Base-by-base conservation (phyloP, 768 basidiomycete species). In the Exidia glandulosa region DNA sequence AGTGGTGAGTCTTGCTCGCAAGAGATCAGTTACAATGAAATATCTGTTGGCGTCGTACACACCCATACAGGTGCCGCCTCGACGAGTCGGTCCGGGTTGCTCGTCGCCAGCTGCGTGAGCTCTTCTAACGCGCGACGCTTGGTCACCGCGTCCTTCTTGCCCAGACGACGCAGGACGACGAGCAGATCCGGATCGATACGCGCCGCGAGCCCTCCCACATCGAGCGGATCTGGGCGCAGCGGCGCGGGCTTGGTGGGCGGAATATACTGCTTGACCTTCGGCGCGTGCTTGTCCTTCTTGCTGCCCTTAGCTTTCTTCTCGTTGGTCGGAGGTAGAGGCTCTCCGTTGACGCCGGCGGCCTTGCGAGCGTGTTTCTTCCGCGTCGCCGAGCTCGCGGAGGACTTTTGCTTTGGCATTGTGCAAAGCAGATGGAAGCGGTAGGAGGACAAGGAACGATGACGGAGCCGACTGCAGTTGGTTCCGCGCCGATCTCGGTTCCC, bases 281-380 rank as follows among this genome's bases (percentile, higher is more conserved):
- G 88, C 64, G 70, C 62, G 7, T 71, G 70, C 63, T 72, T 71
- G 55, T 90, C 87, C 68, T 84, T 84, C 36, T 77, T 75, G 47
- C 74, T 72, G 30, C 71, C 80, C 66, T 80, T 78, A 57, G 69
- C 75, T 66, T 76, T 81, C 69, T 19, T 76, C 75, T 41, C 77
- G 75, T 65, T 9, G 69, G 69, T 56, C 63, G 54, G 25, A 65
- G 23, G 61, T 67, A 58, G 50, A 2, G 52, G 71, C 32, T 67
- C 68, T n/a, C 63, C 59, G n/a, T 59, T 62, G n/a, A 65, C 72
- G 29, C 47, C 75, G 16, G 76, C 76, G 1, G 83, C 79, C 68
- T 88, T 94, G 62, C 87, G 83, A 16, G 88, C 88, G 69, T 95
- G 90, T 72, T 96, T 98, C 78, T 95, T 96, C 61, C 94, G 83